A percentile compares a stretch with the other conserved stretches of the same genome.
Conservation (phyloP, 1,284 basidiomycete species). For the Fomitopsis schrenkii region DNA sequence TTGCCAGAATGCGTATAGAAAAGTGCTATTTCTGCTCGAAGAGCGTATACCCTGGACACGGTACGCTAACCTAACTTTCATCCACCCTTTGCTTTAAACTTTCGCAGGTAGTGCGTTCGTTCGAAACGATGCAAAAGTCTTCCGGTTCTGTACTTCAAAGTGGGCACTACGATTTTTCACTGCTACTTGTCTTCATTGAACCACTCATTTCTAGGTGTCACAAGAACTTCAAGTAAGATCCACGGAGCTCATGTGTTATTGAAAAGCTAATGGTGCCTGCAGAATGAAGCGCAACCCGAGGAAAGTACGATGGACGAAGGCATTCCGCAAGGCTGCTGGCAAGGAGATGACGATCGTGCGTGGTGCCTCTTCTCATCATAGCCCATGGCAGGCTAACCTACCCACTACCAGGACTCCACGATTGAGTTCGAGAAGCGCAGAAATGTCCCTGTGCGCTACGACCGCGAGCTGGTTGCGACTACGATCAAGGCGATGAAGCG, state of each 20-base stretch:
- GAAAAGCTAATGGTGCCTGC: background rate
- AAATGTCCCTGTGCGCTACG: conserved; percentile 97
- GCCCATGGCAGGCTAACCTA: background rate
- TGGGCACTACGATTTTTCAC: conserved; percentile 37
- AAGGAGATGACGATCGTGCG: conserved; percentile 99
- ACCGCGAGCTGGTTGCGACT: conserved; percentile 89
- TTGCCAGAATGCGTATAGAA: conserved; percentile 69
- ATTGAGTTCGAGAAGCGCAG: conserved; percentile 99
- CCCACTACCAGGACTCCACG: conserved; percentile 80
- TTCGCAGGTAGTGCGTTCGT: conserved; percentile 86
- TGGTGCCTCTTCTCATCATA: background rate
- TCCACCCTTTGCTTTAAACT: background rate
- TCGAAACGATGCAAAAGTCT: conserved; percentile 94
- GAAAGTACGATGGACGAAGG: conserved; percentile 99
- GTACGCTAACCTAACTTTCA: conserved; percentile 33
- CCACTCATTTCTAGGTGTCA: conserved; percentile 63
- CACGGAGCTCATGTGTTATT: background rate
- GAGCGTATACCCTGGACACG: conserved; percentile 93
- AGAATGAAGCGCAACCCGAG: conserved; percentile 99
- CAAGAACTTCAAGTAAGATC: conserved; percentile 91
- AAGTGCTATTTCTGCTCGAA: conserved; percentile 94
- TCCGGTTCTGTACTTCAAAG: conserved; percentile 97
- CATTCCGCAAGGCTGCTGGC: conserved; percentile 97
- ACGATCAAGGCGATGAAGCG: conserved; percentile 99
- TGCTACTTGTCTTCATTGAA: conserved; percentile 4